Percentiles rank a stretch among this genome's conserved stretches.
Evolutionary conservation across 2,329 filamentous ascomycete species (phyloP).

Genomic region (Dactylellina cionopaga): DNA sequence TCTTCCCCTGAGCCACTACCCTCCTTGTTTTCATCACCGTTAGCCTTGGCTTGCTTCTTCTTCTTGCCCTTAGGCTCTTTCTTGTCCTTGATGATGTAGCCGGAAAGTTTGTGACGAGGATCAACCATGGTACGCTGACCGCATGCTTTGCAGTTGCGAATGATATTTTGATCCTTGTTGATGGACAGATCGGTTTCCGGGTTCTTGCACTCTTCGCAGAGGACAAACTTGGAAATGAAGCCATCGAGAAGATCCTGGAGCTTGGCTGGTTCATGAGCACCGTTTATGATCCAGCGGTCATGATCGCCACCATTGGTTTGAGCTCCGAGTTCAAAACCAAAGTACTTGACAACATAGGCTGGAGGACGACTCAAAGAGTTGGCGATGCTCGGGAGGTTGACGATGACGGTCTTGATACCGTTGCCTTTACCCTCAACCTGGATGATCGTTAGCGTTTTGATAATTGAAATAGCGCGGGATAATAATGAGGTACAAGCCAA

Average conservation of each 20-base stretch:
- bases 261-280: conserved; percentile 92
- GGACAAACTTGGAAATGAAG: conserved; percentile 98
- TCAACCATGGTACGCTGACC: conserved; percentile 93
- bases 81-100: conserved; percentile 95
- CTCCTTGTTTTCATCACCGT: conserved; percentile 64
- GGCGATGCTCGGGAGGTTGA: conserved; percentile 94
- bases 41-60: conserved; percentile 72
- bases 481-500: background rate
- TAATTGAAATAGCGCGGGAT: background rate
- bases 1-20: conserved; percentile 64
- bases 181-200: conserved; percentile 96
- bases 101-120: conserved; percentile 91
- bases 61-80: no score
- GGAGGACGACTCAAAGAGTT: conserved; percentile 90
- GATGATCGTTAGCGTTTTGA: background rate
- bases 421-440: conserved; percentile 97
- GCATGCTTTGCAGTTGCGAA: conserved; percentile 98
- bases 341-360: conserved; percentile 98
- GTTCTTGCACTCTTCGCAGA: conserved; percentile 99
- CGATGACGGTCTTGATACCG: conserved; percentile 98
- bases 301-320: conserved; percentile 97
- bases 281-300: conserved; percentile 99
- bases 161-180: conserved; percentile 84
- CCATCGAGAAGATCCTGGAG: conserved; percentile 98
- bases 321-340: conserved; percentile 97